These are phyloP conservation scores for Typha latifolia DNA, from an alignment of 176 grass and related monocot species.

Conservation along the genomic window DNA sequence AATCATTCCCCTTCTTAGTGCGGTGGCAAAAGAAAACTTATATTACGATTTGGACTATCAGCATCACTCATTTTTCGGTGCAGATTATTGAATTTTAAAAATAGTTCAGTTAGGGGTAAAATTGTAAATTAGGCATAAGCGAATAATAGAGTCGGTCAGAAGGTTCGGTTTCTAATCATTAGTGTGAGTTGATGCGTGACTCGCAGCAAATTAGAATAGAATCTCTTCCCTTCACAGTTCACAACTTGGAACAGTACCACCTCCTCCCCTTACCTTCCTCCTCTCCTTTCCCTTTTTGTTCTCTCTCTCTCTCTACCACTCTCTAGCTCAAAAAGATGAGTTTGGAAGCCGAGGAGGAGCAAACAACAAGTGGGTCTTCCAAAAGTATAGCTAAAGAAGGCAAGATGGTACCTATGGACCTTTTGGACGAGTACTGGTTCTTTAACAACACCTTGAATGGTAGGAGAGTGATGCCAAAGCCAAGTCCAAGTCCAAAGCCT, in stretches of 20 bases:
- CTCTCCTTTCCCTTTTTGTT: not conserved
- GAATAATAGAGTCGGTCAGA: too few relatives aligned
- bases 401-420: constrained; percentile 21
- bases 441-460: constrained; percentile 57
- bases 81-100: too few relatives aligned
- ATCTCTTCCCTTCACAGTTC: too few relatives aligned
- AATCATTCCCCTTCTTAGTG: too few relatives aligned
- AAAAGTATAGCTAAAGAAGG: not conserved
- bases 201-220: too few relatives aligned
- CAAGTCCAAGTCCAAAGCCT: not conserved
- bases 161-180: too few relatives aligned
- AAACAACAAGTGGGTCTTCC: not conserved
- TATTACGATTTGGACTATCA: too few relatives aligned
- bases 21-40: too few relatives aligned
- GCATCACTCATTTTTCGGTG: too few relatives aligned
- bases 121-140: too few relatives aligned
- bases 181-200: too few relatives aligned
- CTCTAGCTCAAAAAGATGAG: not conserved
- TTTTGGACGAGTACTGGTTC: constrained; percentile 88
- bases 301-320: constrained; percentile 1
- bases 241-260: not conserved
- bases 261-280: not conserved
- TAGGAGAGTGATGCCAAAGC: not conserved
- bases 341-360: constrained; percentile 8
- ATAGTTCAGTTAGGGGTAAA: too few relatives aligned